phyloP scores from a whole-genome alignment of 2,329 filamentous ascomycete species.

The Botryotinia convoluta region DNA sequence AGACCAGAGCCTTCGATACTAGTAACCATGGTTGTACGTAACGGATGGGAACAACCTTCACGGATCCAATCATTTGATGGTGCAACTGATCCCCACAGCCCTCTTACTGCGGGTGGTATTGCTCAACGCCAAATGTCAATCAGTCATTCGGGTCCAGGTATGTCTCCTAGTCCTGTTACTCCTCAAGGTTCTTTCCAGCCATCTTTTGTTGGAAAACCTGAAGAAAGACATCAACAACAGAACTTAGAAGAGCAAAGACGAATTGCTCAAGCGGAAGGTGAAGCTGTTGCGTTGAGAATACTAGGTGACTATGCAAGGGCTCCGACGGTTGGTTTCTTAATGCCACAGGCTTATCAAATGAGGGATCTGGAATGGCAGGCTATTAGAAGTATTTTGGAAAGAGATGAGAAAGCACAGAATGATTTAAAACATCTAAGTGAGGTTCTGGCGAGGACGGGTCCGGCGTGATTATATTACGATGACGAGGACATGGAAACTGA shows the following conservation, averaged over 20 bases:
- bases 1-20: constrained; percentile 75
- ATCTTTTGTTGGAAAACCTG: constrained; percentile 24
- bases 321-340: constrained; percentile 66
- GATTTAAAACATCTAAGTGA: constrained; percentile 52
- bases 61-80: constrained; percentile 27
- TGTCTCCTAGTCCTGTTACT: constrained; percentile 50
- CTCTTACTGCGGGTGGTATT: constrained; percentile 38
- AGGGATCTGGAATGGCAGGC: constrained; percentile 71
- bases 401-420: constrained; percentile 33
- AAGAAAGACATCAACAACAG: constrained; percentile 41
- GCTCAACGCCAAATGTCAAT: constrained; percentile 48
- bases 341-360: constrained; percentile 67
- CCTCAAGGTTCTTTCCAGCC: constrained; percentile 39
- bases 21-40: constrained; percentile 79
- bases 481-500: not conserved
- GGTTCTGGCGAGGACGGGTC: constrained; percentile 46
- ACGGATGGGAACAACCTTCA: constrained; percentile 43
- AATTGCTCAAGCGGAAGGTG: constrained; percentile 48
- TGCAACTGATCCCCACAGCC: constrained; percentile 33
- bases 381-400: constrained; percentile 51
- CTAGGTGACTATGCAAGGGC: constrained; percentile 60
- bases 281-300: constrained; percentile 59
- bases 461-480: not conserved
- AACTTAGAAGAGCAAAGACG: constrained; percentile 38
- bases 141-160: constrained; percentile 47